Conservation (phyloP, 345 rosid genomes). For the Eucalyptus sideroxylon region DNA sequence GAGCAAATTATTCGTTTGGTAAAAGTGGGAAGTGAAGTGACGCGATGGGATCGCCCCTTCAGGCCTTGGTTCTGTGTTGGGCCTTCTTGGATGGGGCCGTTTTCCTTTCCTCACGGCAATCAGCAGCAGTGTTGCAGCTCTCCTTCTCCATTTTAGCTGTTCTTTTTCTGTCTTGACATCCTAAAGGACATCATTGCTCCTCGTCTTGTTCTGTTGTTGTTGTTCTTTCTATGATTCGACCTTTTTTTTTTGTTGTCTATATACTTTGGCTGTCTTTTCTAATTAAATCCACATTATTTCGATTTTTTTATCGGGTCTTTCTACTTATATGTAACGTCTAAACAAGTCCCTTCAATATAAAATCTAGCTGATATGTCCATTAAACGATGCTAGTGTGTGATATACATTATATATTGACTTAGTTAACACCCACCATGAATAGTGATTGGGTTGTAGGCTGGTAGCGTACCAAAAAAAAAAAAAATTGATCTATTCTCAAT, state of each 20-base stretch:
- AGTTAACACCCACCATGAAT: too few relatives aligned
- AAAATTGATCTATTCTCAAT: neutral
- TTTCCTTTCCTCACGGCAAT: too few relatives aligned
- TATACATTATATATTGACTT: neutral
- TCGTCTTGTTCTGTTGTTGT: neutral
- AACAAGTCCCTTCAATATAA: fast-evolving
- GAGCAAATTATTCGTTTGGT: too few relatives aligned
- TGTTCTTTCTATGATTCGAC: neutral
- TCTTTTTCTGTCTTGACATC: neutral
- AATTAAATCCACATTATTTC: neutral
- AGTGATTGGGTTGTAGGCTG: neutral
- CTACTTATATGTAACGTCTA: fast-evolving
- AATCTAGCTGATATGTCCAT: fast-evolving
- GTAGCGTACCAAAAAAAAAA: fast-evolving
- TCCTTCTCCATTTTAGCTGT: neutral
- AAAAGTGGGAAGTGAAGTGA: too few relatives aligned
- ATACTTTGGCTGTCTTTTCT: neutral
- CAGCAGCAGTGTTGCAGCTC: too few relatives aligned
- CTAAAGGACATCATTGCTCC: neutral
- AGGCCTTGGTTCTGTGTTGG: too few relatives aligned
- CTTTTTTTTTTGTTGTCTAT: neutral
- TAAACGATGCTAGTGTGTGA: fast-evolving
- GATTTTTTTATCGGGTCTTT: fast-evolving
- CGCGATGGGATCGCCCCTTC: too few relatives aligned
- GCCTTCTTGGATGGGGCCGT: too few relatives aligned